phyloP scores from a whole-genome alignment of 805 yeast species.

The Barnettozyma vustinii region DNA sequence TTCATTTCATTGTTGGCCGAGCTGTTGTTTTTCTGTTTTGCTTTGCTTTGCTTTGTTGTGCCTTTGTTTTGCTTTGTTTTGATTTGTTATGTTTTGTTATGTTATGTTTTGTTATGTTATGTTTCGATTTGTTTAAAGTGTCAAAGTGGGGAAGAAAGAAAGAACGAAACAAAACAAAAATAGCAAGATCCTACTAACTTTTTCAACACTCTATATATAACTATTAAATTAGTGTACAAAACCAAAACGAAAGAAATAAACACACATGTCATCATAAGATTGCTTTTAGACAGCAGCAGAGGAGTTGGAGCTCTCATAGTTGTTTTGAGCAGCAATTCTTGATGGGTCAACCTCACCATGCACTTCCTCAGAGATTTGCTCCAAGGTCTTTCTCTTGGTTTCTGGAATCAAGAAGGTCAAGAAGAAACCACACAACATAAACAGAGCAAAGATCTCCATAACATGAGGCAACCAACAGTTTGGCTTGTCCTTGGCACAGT shows the following conservation, averaged over 20 bases:
- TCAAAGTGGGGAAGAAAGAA: no score
- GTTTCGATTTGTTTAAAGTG: no score
- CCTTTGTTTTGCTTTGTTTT: background rate
- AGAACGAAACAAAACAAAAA: no score
- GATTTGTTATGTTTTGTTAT: no score
- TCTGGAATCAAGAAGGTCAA: slow-evolving; percentile 73
- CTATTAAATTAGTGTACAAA: background rate
- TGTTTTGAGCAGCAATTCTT: slow-evolving; percentile 23
- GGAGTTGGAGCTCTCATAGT: slow-evolving; percentile 14
- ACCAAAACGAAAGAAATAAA: background rate
- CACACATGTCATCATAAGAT: background rate
- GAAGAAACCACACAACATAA: slow-evolving; percentile 78
- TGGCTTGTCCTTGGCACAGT: slow-evolving; percentile 49
- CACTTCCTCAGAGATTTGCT: slow-evolving; percentile 71
- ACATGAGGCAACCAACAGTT: slow-evolving; percentile 88
- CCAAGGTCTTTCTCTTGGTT: slow-evolving; percentile 87
- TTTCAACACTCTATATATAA: background rate
- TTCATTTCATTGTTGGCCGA: background rate
- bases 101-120: background rate
- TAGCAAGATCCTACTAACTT: no score
- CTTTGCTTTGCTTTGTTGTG: no score
- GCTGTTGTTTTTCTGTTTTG: no score
- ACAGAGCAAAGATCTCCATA: slow-evolving; percentile 88
- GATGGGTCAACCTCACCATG: slow-evolving; percentile 71
- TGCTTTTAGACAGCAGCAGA: slow-evolving; percentile 15